phyloP scores from a whole-genome alignment of 176 grass and related monocot species.

The Coix lacrymajobi region DNA sequence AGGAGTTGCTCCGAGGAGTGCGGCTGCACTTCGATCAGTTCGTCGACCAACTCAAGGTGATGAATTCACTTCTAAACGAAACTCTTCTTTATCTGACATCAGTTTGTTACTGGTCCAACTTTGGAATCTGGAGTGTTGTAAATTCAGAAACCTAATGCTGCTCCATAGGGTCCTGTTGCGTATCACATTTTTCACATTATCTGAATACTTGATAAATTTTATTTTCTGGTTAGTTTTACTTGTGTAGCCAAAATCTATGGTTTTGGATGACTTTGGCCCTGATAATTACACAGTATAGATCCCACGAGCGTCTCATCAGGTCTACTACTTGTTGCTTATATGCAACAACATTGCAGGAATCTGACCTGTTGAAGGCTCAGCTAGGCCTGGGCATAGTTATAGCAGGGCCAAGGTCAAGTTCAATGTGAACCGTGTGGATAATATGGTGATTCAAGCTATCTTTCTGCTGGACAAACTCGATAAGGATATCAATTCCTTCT shows the following conservation, averaged over 20 bases:
- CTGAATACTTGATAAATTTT: background rate
- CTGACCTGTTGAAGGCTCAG: slow-evolving; percentile 64
- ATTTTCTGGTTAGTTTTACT: background rate
- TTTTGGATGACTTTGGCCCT: background rate
- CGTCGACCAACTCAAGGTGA: slow-evolving; percentile 70
- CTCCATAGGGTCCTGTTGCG: background rate
- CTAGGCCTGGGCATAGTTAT: slow-evolving; percentile 67
- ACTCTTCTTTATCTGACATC: background rate
- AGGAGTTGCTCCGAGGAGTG: slow-evolving; percentile 65
- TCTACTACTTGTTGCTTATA: background rate
- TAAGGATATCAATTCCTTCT: slow-evolving; percentile 79
- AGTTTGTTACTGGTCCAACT: background rate
- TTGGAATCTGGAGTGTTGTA: background rate
- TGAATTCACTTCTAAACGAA: slow-evolving; percentile 13
- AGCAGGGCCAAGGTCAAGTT: slow-evolving; percentile 86
- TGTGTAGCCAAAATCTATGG: background rate
- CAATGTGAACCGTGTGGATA: slow-evolving; percentile 77
- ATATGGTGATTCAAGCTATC: slow-evolving; percentile 92
- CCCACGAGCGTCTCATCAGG: too few species aligned
- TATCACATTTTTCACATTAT: slow-evolving; percentile 28
- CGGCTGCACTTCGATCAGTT: slow-evolving; percentile 64
- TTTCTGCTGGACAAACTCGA: slow-evolving; percentile 81
- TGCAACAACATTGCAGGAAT: slow-evolving; percentile 24
- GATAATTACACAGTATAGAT: background rate
- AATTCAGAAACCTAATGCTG: background rate